Base-by-base conservation (phyloP, 495 filamentous ascomycete genomes). In the Talaromyces ruber region DNA sequence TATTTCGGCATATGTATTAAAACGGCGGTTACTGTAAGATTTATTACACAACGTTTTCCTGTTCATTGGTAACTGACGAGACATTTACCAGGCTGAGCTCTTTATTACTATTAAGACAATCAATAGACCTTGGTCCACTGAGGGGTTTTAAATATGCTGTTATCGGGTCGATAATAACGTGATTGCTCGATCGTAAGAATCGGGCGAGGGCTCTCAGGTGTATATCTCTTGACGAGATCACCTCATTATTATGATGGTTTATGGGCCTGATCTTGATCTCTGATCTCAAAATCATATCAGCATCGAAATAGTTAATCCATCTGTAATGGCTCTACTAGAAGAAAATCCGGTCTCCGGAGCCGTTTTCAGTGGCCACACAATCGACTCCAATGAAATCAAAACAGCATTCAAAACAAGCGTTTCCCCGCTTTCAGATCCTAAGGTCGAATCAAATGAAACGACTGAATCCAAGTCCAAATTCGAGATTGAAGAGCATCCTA, bases 401-500 rank as follows among this genome's bases (percentile, higher is more conserved):
- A 29, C 54, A 18, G 28, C 26, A 11, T 34, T 45, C 16, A 28
- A 59, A 12, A 45, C 34, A 26, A 59, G 57, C 32, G 24, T 37
- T 32, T 26, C 54, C 28, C 30, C 54, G 16, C 26, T 57, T 12
- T 16, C 18, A 59, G 57, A 22, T 8, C 2, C 25, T 9, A 58
- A 53, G 25, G 50, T 53, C 22, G 50, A 53, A 21, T 14, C 57
- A 59, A 39, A 43, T 7, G 18, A 21, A 11, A 9, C 12, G 6
- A 11, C 14, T 11, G 12, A 58, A 8, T 22, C 7, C 18, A 65
- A 63, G 18, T 3, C 63, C 4, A 30, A 39, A 0, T 79, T 77
- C 22, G 53, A 70, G 45, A 59, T 79, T 2, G 74, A 78, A 47
- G 74, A 79, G 28, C 76, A 78, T 43, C 73, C 74, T 18, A 66